Evolutionary conservation across 345 rosid species (phyloP).

Genomic region (Aurinia saxatilis): DNA sequence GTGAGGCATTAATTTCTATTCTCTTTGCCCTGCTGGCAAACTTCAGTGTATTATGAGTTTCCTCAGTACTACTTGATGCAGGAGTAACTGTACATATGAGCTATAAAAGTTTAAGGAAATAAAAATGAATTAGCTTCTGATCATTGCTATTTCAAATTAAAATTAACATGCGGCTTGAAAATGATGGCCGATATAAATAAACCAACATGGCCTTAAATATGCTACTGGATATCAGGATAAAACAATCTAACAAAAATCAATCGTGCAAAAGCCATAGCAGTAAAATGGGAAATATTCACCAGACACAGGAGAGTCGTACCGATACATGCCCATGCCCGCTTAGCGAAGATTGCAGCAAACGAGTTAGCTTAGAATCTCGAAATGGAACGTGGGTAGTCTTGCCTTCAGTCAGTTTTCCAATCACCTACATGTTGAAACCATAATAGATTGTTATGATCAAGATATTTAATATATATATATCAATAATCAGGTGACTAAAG

Average conservation of each 20-base stretch:
- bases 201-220: constrained; percentile 2
- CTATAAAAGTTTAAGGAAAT: constrained; percentile 36
- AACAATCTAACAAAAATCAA: neutral
- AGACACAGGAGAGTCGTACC: constrained; percentile 43
- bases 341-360: constrained; percentile 94
- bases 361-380: constrained; percentile 97
- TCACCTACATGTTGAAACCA: constrained; percentile 58
- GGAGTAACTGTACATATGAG: constrained; percentile 99
- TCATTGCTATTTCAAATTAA: neutral
- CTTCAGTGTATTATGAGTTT: constrained; percentile 97
- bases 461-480: neutral
- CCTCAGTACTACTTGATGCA: constrained; percentile 97
- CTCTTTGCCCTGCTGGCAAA: constrained; percentile 98
- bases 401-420: constrained; percentile 97
- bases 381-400: constrained; percentile 98
- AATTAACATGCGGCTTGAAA: neutral
- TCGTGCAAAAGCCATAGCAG: neutral
- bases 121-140: neutral
- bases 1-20: constrained; percentile 92
- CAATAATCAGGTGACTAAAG: neutral
- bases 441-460: constrained; percentile 6
- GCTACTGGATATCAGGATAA: neutral
- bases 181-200: neutral
- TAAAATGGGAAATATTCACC: neutral
- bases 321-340: constrained; percentile 99